Evolutionary conservation across 345 rosid genomes (phyloP).

Genomic region (Aquilaria yunnanensis): DNA sequence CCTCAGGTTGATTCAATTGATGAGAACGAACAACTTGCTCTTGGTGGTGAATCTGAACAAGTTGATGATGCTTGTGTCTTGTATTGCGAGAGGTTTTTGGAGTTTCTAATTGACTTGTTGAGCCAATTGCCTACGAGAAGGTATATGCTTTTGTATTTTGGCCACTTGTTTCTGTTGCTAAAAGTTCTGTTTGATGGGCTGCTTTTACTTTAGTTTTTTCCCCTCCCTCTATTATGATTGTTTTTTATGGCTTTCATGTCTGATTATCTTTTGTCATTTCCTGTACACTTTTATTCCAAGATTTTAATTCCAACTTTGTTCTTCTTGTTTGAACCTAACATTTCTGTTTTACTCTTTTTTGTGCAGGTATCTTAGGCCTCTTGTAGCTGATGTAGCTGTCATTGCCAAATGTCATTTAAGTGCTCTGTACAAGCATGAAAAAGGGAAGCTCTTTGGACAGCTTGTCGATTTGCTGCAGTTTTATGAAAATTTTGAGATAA

Average conservation of each 20-base stretch:
- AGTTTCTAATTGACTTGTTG: slow-evolving; percentile 91
- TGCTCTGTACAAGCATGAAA: slow-evolving; percentile 73
- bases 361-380: slow-evolving; percentile 89
- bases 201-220: neutral
- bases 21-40: slow-evolving; percentile 33
- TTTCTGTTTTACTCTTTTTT: slow-evolving; percentile 2
- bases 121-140: slow-evolving; percentile 99
- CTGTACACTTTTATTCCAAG: slow-evolving; percentile 7
- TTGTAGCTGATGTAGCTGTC: slow-evolving; percentile 92
- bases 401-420: slow-evolving; percentile 95
- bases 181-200: neutral
- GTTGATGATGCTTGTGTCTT: slow-evolving; percentile 72
- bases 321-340: neutral
- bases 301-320: neutral
- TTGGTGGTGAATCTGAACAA: slow-evolving; percentile 28
- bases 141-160: slow-evolving; percentile 22
- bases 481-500: slow-evolving; percentile 97
- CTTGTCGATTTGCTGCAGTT: slow-evolving; percentile 93
- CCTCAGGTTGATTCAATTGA: slow-evolving; percentile 18
- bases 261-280: slow-evolving; percentile 1
- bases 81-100: slow-evolving; percentile 96
- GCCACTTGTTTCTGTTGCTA: neutral
- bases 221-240: neutral
- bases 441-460: slow-evolving; percentile 91
- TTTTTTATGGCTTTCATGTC: neutral